Evolutionary conservation across 73 alveolate species (phyloP).

Genomic region (Halteria grandinella): DNA sequence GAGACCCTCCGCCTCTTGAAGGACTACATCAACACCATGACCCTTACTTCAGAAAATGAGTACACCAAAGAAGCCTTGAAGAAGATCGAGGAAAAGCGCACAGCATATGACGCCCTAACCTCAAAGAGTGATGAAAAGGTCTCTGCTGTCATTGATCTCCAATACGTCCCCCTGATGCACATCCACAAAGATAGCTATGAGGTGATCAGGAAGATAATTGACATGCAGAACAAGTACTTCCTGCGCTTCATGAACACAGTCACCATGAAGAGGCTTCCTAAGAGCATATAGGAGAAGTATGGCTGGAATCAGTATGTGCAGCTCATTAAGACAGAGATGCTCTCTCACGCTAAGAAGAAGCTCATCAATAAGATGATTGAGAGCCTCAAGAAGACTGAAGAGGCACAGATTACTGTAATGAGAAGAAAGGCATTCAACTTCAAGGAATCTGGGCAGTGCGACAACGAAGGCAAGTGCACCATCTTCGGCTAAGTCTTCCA

Average conservation of each 20-base stretch:
- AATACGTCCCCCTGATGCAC: too few species aligned
- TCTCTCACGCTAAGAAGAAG: constrained; percentile 22
- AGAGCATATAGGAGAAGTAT: neutral
- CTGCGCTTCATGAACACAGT: too few species aligned
- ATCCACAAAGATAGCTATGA: too few species aligned
- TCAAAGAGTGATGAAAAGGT: neutral
- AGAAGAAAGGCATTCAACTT: constrained; percentile 66
- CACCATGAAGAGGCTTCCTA: neutral
- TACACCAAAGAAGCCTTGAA: neutral
- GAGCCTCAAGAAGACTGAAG: neutral
- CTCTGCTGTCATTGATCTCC: neutral
- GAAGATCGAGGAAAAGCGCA: neutral
- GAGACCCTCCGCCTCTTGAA: neutral
- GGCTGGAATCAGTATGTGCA: neutral
- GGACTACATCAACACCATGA: neutral
- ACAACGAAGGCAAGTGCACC: constrained; percentile 66
- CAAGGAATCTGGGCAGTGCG: constrained; percentile 64
- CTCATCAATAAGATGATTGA: neutral
- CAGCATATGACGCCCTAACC: too few species aligned
- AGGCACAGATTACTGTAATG: neutral
- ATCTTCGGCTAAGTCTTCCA: constrained; percentile 71
- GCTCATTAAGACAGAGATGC: neutral
- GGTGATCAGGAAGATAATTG: too few species aligned
- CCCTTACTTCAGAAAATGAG: neutral
- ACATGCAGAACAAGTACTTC: neutral